Evolutionary conservation across 768 basidiomycete genomes (phyloP).

Genomic region (Mycena haematopus): DNA sequence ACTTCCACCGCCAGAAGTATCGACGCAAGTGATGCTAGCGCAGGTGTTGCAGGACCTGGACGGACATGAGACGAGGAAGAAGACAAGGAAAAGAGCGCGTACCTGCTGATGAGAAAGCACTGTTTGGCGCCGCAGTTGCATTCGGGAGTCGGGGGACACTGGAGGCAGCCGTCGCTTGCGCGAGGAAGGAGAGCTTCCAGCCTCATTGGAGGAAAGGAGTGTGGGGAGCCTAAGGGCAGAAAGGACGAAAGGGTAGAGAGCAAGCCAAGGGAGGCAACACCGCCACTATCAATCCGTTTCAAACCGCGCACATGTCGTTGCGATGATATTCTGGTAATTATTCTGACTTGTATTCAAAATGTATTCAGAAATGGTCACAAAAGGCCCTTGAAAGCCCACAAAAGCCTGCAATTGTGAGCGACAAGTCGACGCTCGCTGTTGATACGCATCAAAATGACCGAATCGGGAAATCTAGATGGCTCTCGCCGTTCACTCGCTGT

Average conservation of each 20-base stretch:
- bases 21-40: conserved; percentile 57
- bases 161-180: conserved; percentile 16
- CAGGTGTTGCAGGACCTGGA: conserved; percentile 67
- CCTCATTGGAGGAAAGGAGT: conserved; percentile 33
- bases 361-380: too few species aligned
- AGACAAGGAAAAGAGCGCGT: conserved; percentile 29
- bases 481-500: conserved; percentile 57
- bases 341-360: too few species aligned
- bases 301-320: too few species aligned
- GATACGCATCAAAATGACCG: too few species aligned
- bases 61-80: conserved; percentile 1
- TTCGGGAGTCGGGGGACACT: conserved; percentile 42
- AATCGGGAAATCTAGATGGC: too few species aligned
- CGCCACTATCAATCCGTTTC: neutral
- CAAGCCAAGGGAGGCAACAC: neutral
- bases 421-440: too few species aligned
- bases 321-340: too few species aligned
- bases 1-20: conserved; percentile 32
- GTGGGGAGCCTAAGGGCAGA: conserved; percentile 32
- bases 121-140: conserved; percentile 65
- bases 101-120: conserved; percentile 71
- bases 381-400: too few species aligned
- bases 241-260: neutral
- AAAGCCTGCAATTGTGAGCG: too few species aligned
- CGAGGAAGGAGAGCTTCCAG: conserved; percentile 31